Conservation (phyloP, 2,329 filamentous ascomycete genomes). For the Helotiales sp. region DNA sequence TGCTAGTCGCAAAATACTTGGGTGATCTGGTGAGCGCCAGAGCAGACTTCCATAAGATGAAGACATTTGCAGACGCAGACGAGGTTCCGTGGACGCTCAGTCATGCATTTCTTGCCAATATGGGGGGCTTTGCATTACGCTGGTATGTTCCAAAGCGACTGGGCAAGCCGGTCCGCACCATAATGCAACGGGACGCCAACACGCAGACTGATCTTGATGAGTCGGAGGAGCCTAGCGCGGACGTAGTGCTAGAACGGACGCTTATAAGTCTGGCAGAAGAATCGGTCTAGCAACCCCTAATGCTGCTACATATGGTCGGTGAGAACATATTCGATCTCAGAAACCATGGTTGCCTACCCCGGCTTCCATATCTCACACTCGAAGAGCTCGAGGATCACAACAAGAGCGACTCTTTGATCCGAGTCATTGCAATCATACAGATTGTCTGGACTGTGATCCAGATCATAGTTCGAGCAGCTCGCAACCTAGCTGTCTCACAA, state of each 20-base stretch:
- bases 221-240: background rate
- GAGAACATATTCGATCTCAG: background rate
- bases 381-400: constrained; percentile 48
- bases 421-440: constrained; percentile 8
- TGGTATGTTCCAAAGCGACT: background rate
- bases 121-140: constrained; percentile 12
- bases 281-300: background rate
- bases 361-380: constrained; percentile 40
- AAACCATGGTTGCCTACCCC: background rate
- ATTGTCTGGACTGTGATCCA: constrained; percentile 3
- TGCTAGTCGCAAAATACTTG: background rate
- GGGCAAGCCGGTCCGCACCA: too few relatives aligned
- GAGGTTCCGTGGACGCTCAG: constrained; percentile 5
- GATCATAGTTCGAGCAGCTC: background rate
- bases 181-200: background rate
- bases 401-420: constrained; percentile 28
- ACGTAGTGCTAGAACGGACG: background rate
- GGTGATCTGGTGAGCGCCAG: background rate
- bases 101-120: constrained; percentile 9
- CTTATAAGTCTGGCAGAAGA: background rate
- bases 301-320: background rate
- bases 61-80: background rate
- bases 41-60: background rate
- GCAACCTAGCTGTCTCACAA: background rate
- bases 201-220: background rate